These are phyloP conservation scores for Collybia nuda DNA, from an alignment of 768 basidiomycete species.

Conservation along the genomic window DNA sequence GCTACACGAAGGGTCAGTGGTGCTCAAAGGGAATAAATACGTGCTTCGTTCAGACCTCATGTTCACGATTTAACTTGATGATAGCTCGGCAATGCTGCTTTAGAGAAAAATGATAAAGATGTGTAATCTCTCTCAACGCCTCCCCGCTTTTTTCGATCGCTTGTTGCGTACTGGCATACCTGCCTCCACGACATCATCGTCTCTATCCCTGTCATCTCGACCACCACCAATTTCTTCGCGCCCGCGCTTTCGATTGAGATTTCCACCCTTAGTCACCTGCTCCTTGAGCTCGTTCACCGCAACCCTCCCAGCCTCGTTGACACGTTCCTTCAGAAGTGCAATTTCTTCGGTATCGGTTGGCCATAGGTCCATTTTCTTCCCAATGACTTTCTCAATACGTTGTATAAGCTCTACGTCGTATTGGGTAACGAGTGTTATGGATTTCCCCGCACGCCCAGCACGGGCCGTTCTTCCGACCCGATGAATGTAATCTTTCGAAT, in stretches of 20 bases:
- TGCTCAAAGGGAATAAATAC: slow-evolving; percentile 65
- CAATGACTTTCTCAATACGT: slow-evolving; percentile 90
- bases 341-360: slow-evolving; percentile 88
- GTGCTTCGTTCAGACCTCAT: slow-evolving; percentile 72
- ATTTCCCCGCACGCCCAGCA: slow-evolving; percentile 95
- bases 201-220: slow-evolving; percentile 81
- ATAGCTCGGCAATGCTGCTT: too few relatives aligned
- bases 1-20: slow-evolving; percentile 69
- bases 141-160: slow-evolving; percentile 45
- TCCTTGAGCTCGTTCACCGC: slow-evolving; percentile 86
- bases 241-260: slow-evolving; percentile 37
- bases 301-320: slow-evolving; percentile 78
- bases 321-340: slow-evolving; percentile 82
- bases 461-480: slow-evolving; percentile 97
- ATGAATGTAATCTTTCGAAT: slow-evolving; percentile 99
- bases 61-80: slow-evolving; percentile 45
- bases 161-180: slow-evolving; percentile 76
- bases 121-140: slow-evolving; percentile 1
- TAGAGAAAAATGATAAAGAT: neutral
- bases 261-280: slow-evolving; percentile 45
- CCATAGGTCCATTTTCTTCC: slow-evolving; percentile 90
- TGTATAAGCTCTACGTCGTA: slow-evolving; percentile 97
- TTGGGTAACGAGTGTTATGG: slow-evolving; percentile 96
- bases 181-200: slow-evolving; percentile 91
- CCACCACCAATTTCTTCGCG: slow-evolving; percentile 47